phyloP scores from a whole-genome alignment of 257 asterid species.

The Salvia rosmarinus region DNA sequence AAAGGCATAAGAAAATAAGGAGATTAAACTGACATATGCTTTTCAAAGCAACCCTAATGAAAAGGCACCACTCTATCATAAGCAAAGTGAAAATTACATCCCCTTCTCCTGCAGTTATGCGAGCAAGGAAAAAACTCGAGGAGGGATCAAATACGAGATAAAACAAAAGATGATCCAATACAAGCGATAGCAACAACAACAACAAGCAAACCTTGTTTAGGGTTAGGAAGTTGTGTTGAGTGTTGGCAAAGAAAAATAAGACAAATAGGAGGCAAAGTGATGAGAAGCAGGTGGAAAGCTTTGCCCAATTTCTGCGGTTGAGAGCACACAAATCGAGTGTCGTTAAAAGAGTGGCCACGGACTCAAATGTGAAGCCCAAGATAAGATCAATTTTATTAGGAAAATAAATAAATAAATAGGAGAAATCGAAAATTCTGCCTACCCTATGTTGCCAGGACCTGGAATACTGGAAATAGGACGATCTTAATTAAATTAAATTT shows the following conservation, averaged over 20 bases:
- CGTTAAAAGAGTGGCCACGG: constrained; percentile 34
- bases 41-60: neutral
- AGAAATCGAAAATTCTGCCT: neutral
- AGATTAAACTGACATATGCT: neutral
- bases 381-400: constrained; percentile 1
- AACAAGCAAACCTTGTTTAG: constrained; percentile 36
- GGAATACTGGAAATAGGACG: constrained; percentile 21
- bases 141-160: neutral
- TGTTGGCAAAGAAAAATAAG: constrained; percentile 39
- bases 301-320: constrained; percentile 37
- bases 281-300: constrained; percentile 37
- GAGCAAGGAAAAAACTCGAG: neutral
- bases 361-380: constrained; percentile 9
- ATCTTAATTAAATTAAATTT: neutral
- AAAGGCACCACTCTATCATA: neutral
- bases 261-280: constrained; percentile 34
- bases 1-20: neutral
- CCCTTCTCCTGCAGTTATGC: neutral
- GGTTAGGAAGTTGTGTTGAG: constrained; percentile 32
- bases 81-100: constrained; percentile 3
- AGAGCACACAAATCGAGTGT: constrained; percentile 48
- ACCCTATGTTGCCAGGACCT: constrained; percentile 26
- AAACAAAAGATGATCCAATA: neutral
- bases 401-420: too few relatives aligned
- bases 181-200: neutral